Conservation (phyloP, 805 yeast species). For the Monosporozyma servazzii region DNA sequence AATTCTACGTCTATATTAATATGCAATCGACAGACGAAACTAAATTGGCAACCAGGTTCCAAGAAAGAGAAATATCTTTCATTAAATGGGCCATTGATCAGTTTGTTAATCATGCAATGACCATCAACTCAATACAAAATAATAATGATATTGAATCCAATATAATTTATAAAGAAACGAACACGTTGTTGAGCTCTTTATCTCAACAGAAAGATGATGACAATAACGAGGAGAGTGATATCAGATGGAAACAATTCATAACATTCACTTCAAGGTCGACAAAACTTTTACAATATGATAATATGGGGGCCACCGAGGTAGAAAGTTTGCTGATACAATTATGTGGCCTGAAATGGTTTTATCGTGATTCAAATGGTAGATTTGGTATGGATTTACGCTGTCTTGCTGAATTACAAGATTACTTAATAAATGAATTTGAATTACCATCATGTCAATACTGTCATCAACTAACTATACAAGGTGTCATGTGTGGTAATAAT, state of each 20-base stretch:
- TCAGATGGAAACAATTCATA: slow-evolving; percentile 10
- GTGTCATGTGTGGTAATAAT: slow-evolving; percentile 18
- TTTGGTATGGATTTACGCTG: slow-evolving; percentile 21
- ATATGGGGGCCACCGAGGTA: slow-evolving; percentile 14
- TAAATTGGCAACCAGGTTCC: slow-evolving; percentile 23
- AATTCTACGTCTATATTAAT: slow-evolving; percentile 23
- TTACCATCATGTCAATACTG: slow-evolving; percentile 18
- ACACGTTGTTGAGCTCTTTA: slow-evolving; percentile 7
- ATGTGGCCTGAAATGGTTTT: slow-evolving; percentile 24
- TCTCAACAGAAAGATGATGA: slow-evolving; percentile 1
- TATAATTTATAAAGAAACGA: slow-evolving; percentile 10
- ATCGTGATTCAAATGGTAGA: slow-evolving; percentile 15
- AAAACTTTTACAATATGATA: slow-evolving; percentile 12
- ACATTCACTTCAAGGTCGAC: slow-evolving; percentile 18
- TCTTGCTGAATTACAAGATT: slow-evolving; percentile 22
- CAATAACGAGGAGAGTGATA: background rate
- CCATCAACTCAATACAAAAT: background rate
- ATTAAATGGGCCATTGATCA: slow-evolving; percentile 22
- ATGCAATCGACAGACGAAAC: slow-evolving; percentile 17
- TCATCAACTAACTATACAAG: slow-evolving; percentile 16
- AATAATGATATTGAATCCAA: background rate
- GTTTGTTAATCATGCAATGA: slow-evolving; percentile 3
- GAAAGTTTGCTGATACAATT: slow-evolving; percentile 15
- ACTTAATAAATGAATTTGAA: slow-evolving; percentile 11
- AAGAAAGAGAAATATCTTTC: slow-evolving; percentile 21